Base-by-base conservation (phyloP, 108 stramenopile species). In the Parmales sp. region DNA sequence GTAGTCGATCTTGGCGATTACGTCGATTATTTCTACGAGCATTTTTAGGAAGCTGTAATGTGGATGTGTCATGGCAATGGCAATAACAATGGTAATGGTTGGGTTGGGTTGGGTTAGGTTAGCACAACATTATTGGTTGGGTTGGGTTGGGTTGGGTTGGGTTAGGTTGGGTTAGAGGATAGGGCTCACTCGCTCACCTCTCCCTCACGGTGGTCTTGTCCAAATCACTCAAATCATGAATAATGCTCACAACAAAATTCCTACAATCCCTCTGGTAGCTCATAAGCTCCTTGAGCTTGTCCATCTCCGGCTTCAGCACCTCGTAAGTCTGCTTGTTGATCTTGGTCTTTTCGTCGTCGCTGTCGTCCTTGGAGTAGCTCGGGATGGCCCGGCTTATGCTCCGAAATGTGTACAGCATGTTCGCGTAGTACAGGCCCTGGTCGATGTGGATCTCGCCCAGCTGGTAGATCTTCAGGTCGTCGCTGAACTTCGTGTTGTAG, bases 1-100 rank as follows among this genome's bases (percentile, higher is more conserved):
- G 63, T 76, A 69, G 72, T 79, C 78, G 11, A 79, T 29, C 51
- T 77, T 73, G 45, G 69, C 72, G 23, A 79, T 41, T 28, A 78
- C 63, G 22, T 76, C 77, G 9, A 71, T 64, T 22, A 80, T 31
- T 16, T 77, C 67, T 7, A 78, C 64, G 0, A 80, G 51, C 38
- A 75, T 67, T 37, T 76, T 68, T 39, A 71, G 73, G 13, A 73
- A 54, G 0, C n/a, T n/a, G n/a, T 70, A 66, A 37, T 78, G 75
- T 23, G 74, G 74, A 36, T 68, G 74, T 1, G 45, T 36, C 45
- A 34, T 34, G 54, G 54, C 13, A 2, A 13, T 43, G 41, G 41
- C 16, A 16, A 16, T 43, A 16, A 16, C 16, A 16, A 13, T 8
- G 8, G 41, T 43, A 16, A 13, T 43, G 16, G 41, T 43, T 43